phyloP scores from a whole-genome alignment of 805 yeast genomes.

The Myxozyma geophila region DNA sequence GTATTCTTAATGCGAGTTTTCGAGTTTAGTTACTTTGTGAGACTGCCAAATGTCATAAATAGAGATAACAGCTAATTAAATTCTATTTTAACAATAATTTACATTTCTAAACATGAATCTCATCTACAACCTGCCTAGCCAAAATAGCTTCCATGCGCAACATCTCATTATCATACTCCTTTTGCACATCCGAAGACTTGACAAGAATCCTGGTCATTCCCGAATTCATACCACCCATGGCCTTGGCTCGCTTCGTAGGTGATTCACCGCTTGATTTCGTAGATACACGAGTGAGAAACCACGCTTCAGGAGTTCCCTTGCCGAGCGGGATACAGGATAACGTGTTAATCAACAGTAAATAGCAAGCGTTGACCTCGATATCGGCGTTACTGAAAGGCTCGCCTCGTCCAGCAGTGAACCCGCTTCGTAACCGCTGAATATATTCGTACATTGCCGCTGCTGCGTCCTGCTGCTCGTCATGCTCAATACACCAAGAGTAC shows the following conservation, averaged over 20 bases:
- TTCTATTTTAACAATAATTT: background rate
- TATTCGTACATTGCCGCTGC: conserved; percentile 47
- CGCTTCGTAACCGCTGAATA: conserved; percentile 41
- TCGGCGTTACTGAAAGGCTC: conserved; percentile 30
- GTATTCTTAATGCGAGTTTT: no score
- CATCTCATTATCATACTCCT: conserved; percentile 29
- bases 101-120: conserved; percentile 4
- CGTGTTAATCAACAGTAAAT: conserved; percentile 37
- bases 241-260: conserved; percentile 1
- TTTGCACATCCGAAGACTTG: conserved; percentile 25
- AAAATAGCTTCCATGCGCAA: conserved; percentile 29
- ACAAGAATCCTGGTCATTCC: conserved; percentile 23
- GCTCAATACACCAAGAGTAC: conserved; percentile 56
- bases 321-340: conserved; percentile 27
- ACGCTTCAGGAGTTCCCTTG: conserved; percentile 47
- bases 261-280: background rate
- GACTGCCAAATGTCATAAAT: no score
- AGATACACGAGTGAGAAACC: conserved; percentile 39
- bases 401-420: conserved; percentile 14
- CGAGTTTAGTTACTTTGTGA: no score
- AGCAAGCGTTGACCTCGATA: conserved; percentile 34
- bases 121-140: conserved; percentile 16
- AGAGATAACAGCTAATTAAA: background rate
- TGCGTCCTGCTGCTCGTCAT: conserved; percentile 58
- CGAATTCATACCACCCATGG: background rate